Conservation (phyloP, 768 basidiomycete species). For the Rhodotorula toruloides region DNA sequence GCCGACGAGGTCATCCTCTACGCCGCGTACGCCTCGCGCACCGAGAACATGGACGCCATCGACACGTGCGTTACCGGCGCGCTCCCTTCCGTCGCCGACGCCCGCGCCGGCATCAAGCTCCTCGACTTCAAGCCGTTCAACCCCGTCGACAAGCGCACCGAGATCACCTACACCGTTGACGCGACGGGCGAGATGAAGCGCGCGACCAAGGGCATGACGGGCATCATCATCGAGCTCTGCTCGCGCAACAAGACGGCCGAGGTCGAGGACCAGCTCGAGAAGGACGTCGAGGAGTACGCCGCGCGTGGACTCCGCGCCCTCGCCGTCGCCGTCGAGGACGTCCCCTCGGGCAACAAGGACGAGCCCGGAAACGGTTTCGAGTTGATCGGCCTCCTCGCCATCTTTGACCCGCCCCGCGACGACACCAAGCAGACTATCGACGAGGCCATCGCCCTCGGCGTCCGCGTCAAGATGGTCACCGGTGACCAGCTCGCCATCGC, state of each 20-base stretch:
- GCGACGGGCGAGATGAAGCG: conserved; percentile 93
- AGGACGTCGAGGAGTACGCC: conserved; percentile 94
- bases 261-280: conserved; percentile 81
- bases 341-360: conserved; percentile 74
- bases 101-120: conserved; percentile 88
- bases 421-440: conserved; percentile 99
- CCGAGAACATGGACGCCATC: conserved; percentile 98
- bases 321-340: conserved; percentile 89
- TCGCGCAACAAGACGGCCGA: conserved; percentile 94
- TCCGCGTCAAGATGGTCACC: conserved; percentile 99
- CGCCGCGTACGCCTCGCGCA: conserved; percentile 92
- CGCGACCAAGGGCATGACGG: conserved; percentile 99
- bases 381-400: conserved; percentile 90
- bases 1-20: conserved; percentile 87
- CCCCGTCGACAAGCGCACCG: conserved; percentile 97
- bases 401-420: conserved; percentile 95
- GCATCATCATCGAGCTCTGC: conserved; percentile 92
- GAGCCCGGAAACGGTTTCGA: conserved; percentile 94
- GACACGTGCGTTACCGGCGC: conserved; percentile 71
- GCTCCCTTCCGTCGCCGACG: conserved; percentile 64
- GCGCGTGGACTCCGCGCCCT: conserved; percentile 93
- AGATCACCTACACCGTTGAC: conserved; percentile 94
- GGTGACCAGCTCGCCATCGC: conserved; percentile 99
- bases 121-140: conserved; percentile 99
- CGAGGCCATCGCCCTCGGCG: conserved; percentile 89